Evolutionary conservation across 2,329 filamentous ascomycete species (phyloP).

Genomic region (Sordariomycetes sp.): DNA sequence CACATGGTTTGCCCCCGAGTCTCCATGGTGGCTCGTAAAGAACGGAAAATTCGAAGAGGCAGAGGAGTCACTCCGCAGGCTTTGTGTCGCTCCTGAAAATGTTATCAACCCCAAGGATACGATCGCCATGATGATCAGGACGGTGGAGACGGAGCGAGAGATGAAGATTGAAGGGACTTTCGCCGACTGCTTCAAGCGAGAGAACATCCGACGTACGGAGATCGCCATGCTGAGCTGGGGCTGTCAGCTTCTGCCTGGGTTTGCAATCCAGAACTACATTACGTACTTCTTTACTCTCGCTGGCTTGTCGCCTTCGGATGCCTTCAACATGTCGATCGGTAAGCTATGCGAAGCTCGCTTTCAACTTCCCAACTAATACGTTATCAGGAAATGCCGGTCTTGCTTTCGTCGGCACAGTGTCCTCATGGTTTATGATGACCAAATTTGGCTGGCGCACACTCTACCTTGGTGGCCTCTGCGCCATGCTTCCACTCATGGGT

Average conservation of each 20-base stretch:
- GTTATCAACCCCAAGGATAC: slow-evolving; percentile 25
- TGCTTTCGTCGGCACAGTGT: slow-evolving; percentile 30
- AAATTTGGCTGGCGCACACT: slow-evolving; percentile 31
- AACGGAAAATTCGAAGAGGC: slow-evolving; percentile 19
- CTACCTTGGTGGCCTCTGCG: slow-evolving; percentile 28
- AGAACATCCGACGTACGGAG: slow-evolving; percentile 34
- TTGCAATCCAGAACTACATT: too few species aligned
- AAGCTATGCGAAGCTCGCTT: too few species aligned
- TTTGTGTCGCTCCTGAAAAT: slow-evolving; percentile 19
- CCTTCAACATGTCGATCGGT: slow-evolving; percentile 32
- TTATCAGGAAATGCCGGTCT: too few species aligned
- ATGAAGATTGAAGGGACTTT: slow-evolving; percentile 27
- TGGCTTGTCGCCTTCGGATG: slow-evolving; percentile 28
- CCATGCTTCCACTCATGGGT: slow-evolving; percentile 27
- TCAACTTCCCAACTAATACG: too few species aligned
- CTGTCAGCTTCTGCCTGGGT: too few species aligned
- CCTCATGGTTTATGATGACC: slow-evolving; percentile 34
- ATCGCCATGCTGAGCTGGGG: slow-evolving; percentile 32
- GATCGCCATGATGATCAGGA: slow-evolving; percentile 32
- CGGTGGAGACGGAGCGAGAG: slow-evolving; percentile 34
- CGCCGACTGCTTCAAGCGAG: slow-evolving; percentile 36
- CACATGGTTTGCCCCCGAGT: slow-evolving; percentile 23
- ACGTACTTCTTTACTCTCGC: slow-evolving; percentile 31
- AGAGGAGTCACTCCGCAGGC: slow-evolving; percentile 18
- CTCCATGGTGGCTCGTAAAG: slow-evolving; percentile 26